These are phyloP conservation scores for Talaromyces sp. DNA, from an alignment of 2,329 filamentous ascomycete species.

Conservation along the genomic window DNA sequence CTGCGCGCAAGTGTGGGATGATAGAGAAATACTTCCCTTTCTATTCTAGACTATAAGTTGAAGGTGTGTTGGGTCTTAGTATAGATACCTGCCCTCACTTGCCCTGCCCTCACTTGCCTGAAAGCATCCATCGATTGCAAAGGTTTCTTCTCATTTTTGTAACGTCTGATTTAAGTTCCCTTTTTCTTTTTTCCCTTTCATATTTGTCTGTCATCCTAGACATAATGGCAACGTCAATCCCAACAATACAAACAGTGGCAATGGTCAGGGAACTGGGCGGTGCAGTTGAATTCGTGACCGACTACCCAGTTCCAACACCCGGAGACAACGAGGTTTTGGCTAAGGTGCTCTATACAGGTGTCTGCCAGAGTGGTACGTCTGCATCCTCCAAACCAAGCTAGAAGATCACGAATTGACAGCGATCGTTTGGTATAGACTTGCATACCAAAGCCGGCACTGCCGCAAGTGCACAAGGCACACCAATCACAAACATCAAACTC, in stretches of 20 bases:
- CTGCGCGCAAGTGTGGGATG: background rate
- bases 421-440: slow-evolving; percentile 29
- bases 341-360: slow-evolving; percentile 45
- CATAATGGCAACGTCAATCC: slow-evolving; percentile 17
- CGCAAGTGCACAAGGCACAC: slow-evolving; percentile 36
- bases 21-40: background rate
- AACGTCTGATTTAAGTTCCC: background rate
- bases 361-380: slow-evolving; percentile 43
- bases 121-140: background rate
- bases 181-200: background rate
- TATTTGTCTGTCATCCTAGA: background rate
- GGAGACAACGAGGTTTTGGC: slow-evolving; percentile 43
- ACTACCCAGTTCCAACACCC: slow-evolving; percentile 42
- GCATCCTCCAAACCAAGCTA: background rate
- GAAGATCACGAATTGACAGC: background rate
- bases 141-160: background rate
- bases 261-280: slow-evolving; percentile 42
- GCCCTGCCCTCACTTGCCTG: background rate
- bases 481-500: slow-evolving; percentile 44
- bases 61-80: background rate
- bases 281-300: slow-evolving; percentile 38
- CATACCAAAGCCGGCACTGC: slow-evolving; percentile 41
- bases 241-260: slow-evolving; percentile 38
- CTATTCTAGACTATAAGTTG: background rate
- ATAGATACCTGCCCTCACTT: background rate